A percentile compares a stretch with the other conserved stretches of the same genome.
Conservation (phyloP, 805 yeast species). For the Wickerhamomyces pijperi region DNA sequence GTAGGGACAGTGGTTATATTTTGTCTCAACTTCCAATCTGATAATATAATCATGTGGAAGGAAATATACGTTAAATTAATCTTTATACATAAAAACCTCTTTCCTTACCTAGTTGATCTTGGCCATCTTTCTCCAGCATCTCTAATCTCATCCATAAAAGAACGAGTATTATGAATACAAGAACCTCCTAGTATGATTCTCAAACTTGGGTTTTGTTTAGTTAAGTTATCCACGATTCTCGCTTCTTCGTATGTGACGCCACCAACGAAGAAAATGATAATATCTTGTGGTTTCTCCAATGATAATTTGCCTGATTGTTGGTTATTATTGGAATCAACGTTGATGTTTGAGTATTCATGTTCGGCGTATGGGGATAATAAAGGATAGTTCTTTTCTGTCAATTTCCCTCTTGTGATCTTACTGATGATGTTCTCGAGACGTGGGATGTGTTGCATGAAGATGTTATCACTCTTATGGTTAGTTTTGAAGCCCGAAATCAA, state of each 20-base stretch:
- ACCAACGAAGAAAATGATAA: slow-evolving; percentile 68
- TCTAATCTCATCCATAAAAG: slow-evolving; percentile 22
- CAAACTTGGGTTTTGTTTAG: slow-evolving; percentile 39
- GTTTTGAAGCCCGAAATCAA: slow-evolving; percentile 23
- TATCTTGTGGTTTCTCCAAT: slow-evolving; percentile 41
- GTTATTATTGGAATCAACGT: no score
- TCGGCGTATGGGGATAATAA: slow-evolving; percentile 25
- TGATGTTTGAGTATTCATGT: no score
- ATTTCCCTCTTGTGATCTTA: slow-evolving; percentile 24
- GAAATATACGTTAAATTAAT: no score
- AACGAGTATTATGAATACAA: slow-evolving; percentile 35
- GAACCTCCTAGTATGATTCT: slow-evolving; percentile 80
- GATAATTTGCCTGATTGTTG: slow-evolving; percentile 7
- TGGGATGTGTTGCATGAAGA: slow-evolving; percentile 89
- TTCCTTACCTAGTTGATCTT: slow-evolving; percentile 3
- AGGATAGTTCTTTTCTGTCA: slow-evolving; percentile 28
- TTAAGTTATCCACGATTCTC: slow-evolving; percentile 64
- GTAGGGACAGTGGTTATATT: no score
- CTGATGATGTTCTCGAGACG: slow-evolving; percentile 36
- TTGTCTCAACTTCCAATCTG: no score
- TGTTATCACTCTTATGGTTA: slow-evolving; percentile 42
- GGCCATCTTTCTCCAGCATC: slow-evolving; percentile 28
- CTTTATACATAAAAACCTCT: no score
- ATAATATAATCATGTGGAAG: slow-evolving; percentile 6
- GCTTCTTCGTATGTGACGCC: slow-evolving; percentile 93